A percentile compares a stretch with the other conserved stretches of the same genome.
These are phyloP conservation scores for Primulina tabacum DNA, from an alignment of 257 asterid genomes.

Conservation along the genomic window DNA sequence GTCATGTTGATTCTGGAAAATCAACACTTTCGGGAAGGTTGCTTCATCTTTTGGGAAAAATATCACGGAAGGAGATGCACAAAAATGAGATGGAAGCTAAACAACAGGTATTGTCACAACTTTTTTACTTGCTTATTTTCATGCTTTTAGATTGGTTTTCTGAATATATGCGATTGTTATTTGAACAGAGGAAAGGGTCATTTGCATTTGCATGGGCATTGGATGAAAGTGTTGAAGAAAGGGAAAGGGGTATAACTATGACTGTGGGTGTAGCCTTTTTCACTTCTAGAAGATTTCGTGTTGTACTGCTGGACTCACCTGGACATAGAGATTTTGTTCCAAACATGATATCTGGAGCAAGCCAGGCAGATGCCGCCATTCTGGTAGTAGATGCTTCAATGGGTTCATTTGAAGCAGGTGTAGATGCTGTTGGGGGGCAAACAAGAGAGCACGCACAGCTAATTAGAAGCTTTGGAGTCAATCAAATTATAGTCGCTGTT, in stretches of 20 bases:
- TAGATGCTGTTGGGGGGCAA: slow-evolving; percentile 81
- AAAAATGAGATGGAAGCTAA: slow-evolving; percentile 87
- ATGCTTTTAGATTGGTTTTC: slow-evolving; percentile 16
- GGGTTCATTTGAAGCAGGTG: slow-evolving; percentile 94
- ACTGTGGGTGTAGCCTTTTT: slow-evolving; percentile 91
- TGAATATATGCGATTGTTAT: slow-evolving; percentile 23
- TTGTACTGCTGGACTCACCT: slow-evolving; percentile 96
- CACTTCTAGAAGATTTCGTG: slow-evolving; percentile 58
- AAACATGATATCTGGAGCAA: slow-evolving; percentile 98
- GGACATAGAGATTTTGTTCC: slow-evolving; percentile 99
- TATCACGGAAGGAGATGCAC: slow-evolving; percentile 84
- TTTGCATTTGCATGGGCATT: slow-evolving; percentile 99
- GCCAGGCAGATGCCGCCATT: slow-evolving; percentile 99
- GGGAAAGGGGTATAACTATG: slow-evolving; percentile 99
- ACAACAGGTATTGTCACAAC: slow-evolving; percentile 47
- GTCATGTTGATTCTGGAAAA: slow-evolving; percentile 99
- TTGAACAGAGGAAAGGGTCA: slow-evolving; percentile 87
- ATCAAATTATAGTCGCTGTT: slow-evolving; percentile 79
- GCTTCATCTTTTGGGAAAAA: slow-evolving; percentile 77
- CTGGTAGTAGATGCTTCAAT: slow-evolving; percentile 84
- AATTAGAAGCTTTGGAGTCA: slow-evolving; percentile 92
- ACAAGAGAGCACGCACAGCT: slow-evolving; percentile 92
- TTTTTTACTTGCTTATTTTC: neutral
- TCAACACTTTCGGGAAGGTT: slow-evolving; percentile 96
- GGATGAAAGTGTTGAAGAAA: slow-evolving; percentile 97